Evolutionary conservation across 306 rosid genomes (phyloP), one percentile per base, ranked within the genome.

Genomic region (Prosopis cineraria): DNA sequence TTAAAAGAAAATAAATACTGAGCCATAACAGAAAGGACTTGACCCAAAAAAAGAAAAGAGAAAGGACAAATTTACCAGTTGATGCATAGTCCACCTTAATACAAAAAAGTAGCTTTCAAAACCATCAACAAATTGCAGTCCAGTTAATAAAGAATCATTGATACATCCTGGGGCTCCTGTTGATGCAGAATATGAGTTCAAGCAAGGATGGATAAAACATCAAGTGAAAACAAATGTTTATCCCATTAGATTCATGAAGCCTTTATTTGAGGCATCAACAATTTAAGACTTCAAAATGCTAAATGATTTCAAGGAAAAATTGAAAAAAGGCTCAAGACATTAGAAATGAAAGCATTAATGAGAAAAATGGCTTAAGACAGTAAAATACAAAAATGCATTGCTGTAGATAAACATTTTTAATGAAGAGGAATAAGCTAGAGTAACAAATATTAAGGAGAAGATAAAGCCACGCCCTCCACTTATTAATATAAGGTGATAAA

Each of bases 91-190:
- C 98, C 98, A 94, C 87, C 97, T 88, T 84, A 93, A 87, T 73
- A 94, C 95, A 75, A 90, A 94, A 88, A 94, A 86, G 63, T 79
- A 78, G 87, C 95, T 89, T 84, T 88, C 85, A 72, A 90, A 82
- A 66, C 98, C 98, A 72, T 94, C 93, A 68, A 92, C 97, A 87
- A 90, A 94, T 84, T 90, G 88, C 73, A 95, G 78, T 77, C 98
- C 98, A 84, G 97, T 95, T 82, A 95, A 83, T 75, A 95, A 88
- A 81, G 92, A 82, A 86, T 92, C 97, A 68, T 89, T 92, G 84
- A 95, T 70, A 90, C 93, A 89, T 68, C 98, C 98, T 29, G 98
- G 98, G 50, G 98, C 98, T 60, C 98, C 98, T 95, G 97, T 83
- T 81, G 84, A 80, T 68, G 48, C 47, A 78, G 34, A 82, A 82